Conservation (phyloP, 1,284 basidiomycete genomes). For the Gymnopus androsaceus region DNA sequence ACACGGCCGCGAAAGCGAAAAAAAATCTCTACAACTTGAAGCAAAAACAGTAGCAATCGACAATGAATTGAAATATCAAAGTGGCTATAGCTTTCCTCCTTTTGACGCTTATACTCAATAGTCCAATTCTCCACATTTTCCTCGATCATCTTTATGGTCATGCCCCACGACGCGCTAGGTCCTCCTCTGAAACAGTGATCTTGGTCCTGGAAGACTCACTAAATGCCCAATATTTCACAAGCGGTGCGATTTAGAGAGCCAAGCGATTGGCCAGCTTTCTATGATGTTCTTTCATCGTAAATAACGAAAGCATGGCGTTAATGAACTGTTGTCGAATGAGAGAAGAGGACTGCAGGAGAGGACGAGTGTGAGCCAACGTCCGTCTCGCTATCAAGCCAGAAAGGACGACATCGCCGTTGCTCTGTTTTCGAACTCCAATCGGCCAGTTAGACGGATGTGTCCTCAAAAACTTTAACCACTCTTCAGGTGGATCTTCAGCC, state of each 20-base stretch:
- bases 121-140: constrained; percentile 15
- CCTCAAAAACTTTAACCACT: constrained; percentile 44
- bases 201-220: not conserved
- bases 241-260: not conserved
- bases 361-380: constrained; percentile 44
- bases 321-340: constrained; percentile 38
- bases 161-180: constrained; percentile 14
- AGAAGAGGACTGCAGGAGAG: constrained; percentile 31
- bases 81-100: not conserved
- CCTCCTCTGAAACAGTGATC: constrained; percentile 7
- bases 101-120: constrained; percentile 1
- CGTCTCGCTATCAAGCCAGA: constrained; percentile 45
- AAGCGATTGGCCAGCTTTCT: not conserved
- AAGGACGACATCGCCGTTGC: constrained; percentile 36
- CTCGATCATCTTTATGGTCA: constrained; percentile 9
- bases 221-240: not conserved
- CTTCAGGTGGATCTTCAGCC: constrained; percentile 25
- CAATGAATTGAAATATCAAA: not conserved
- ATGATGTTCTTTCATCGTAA: constrained; percentile 34
- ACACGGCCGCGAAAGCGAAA: not conserved
- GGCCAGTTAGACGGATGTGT: constrained; percentile 45
- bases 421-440: constrained; percentile 43
- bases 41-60: not conserved
- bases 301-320: constrained; percentile 37
- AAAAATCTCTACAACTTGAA: not conserved